Conservation (phyloP, 108 stramenopile genomes). For the Cyclotella baltica region DNA sequence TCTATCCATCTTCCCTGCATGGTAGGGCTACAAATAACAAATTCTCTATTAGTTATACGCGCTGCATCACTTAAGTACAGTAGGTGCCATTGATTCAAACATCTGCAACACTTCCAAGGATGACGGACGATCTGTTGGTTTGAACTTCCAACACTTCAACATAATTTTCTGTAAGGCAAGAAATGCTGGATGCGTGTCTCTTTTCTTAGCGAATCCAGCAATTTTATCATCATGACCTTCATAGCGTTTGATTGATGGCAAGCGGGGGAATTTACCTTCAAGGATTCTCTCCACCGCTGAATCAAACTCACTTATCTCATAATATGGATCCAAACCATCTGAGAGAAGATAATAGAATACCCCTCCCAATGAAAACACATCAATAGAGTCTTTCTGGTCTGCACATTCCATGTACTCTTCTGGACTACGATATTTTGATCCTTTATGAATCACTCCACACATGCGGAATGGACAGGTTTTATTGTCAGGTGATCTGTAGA, state of each 20-base stretch:
- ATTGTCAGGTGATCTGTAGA: slow-evolving; percentile 1
- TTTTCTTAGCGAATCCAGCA: background rate
- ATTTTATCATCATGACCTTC: background rate
- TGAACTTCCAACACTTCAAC: slow-evolving; percentile 17
- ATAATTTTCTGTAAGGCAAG: slow-evolving; percentile 27
- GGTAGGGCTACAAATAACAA: too few species aligned
- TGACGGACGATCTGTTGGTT: slow-evolving; percentile 27
- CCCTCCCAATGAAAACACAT: slow-evolving; percentile 27
- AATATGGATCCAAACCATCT: slow-evolving; percentile 20
- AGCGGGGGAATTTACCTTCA: slow-evolving; percentile 1
- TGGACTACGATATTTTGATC: slow-evolving; percentile 15
- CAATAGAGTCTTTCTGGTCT: slow-evolving; percentile 24
- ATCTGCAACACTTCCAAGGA: slow-evolving; percentile 30
- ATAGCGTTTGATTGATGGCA: slow-evolving; percentile 4
- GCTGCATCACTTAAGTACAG: too few species aligned
- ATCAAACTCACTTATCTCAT: slow-evolving; percentile 6
- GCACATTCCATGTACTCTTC: slow-evolving; percentile 25
- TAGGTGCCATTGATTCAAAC: slow-evolving; percentile 24
- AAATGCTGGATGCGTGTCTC: slow-evolving; percentile 29
- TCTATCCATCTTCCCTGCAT: too few species aligned
- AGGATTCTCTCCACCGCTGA: background rate
- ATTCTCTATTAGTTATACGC: too few species aligned
- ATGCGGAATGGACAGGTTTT: slow-evolving; percentile 29
- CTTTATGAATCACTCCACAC: slow-evolving; percentile 15
- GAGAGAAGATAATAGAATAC: slow-evolving; percentile 27